Evolutionary conservation across 371 early-diverging fungal genomes (phyloP).

Genomic region (Actinomortierella ambigua): DNA sequence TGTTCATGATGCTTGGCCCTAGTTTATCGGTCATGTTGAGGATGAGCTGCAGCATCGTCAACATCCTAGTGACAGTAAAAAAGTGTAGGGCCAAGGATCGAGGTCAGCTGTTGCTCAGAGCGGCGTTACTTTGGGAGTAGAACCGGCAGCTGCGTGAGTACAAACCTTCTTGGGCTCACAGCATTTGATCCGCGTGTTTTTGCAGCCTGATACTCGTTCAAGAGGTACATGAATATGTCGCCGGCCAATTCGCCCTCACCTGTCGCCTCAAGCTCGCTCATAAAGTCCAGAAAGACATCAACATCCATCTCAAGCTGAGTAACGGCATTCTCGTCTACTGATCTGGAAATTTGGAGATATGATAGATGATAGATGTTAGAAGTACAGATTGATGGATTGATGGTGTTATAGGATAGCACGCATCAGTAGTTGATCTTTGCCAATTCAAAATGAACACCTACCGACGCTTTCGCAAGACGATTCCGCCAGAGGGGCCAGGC

Average conservation of each 20-base stretch:
- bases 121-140: no score
- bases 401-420: neutral
- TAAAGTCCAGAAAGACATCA: slow-evolving; percentile 63
- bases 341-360: slow-evolving; percentile 5
- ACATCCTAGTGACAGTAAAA: slow-evolving; percentile 46
- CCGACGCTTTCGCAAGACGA: slow-evolving; percentile 53
- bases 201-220: slow-evolving; percentile 72
- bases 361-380: neutral
- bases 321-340: slow-evolving; percentile 41
- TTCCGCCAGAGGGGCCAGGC: slow-evolving; percentile 60
- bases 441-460: slow-evolving; percentile 9
- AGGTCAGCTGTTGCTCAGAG: no score
- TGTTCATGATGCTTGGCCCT: slow-evolving; percentile 78
- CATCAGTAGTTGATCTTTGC: neutral
- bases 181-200: slow-evolving; percentile 50
- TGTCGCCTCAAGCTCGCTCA: slow-evolving; percentile 49
- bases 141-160: no score
- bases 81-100: neutral
- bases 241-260: slow-evolving; percentile 66
- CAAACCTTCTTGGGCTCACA: slow-evolving; percentile 46
- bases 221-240: slow-evolving; percentile 75
- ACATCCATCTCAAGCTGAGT: slow-evolving; percentile 61
- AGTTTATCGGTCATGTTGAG: slow-evolving; percentile 69
- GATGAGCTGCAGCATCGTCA: slow-evolving; percentile 60
- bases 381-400: neutral